Evolutionary conservation across 2,329 filamentous ascomycete genomes (phyloP), one percentile per base, ranked within the genome.

Genomic region (Pseudogymnoascus verrucosus): DNA sequence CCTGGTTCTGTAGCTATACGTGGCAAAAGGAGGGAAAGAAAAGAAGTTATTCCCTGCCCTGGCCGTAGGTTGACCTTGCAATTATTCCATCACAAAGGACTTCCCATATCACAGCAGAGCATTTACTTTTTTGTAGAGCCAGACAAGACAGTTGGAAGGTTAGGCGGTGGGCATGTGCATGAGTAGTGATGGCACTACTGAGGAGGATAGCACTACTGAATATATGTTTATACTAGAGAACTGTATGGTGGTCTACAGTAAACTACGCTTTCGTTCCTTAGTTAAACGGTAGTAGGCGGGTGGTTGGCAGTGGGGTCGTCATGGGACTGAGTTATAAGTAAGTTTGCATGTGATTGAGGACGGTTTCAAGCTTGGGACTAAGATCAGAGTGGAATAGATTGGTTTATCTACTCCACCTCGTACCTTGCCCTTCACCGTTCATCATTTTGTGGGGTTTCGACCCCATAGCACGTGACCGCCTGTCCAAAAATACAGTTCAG

Each of bases 41-140:
- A 54, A 34, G 51, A 57, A 34, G 51, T 21, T 36, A 34, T 57
- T 57, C 51, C 28, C 51, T 57, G 51, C 51, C 51, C 51, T 57
- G 26, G 51, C 51, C 28, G 51, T 34, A 31, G 28, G 51, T 57
- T 34, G n/a, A 57, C 28, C 51, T 57, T 14, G 10, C 12, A 7
- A 36, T 21, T 57, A 57, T 34, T 57, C 51, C 51, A 57, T 34
- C 51, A 57, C 28, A 57, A 57, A 31, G 28, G 28, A 2, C 12
- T 37, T 5, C 51, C 51, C 28, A 21, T 57, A 57, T 14, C 28
- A 57, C 8, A 12, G 8, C 11, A 34, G 14, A 14, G 51, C n/a
- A 57, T 57, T 57, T 57, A 34, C 28, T 57, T 57, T 57, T 34
- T 10, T 34, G 51, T 21, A 21, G 51, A 57, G 16, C 26, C 23